Base-by-base conservation (phyloP, 306 rosid genomes). In the Trifolium repens region DNA sequence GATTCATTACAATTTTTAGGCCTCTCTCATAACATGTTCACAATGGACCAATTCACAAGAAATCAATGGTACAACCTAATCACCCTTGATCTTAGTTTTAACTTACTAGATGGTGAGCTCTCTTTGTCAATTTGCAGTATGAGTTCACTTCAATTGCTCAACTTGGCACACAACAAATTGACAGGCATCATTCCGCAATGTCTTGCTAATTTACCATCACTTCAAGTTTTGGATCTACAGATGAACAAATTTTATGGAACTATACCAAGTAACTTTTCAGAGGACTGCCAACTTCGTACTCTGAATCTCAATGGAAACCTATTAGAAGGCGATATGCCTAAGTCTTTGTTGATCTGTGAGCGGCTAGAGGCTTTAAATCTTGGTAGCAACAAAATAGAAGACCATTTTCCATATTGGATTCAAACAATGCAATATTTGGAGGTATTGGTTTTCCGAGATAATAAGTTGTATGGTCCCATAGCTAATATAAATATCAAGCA, bases 351-450 rank as follows among this genome's bases (percentile, higher is more conserved):
- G 5, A 16, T 58, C 3, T 82, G 89, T 11, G 9, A 0, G 0
- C 0, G 3, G 0, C 10, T 87, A 3, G 44, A 58, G 67, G 26
- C 81, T 69, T 46, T 83, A 2, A 74, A 80, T 69, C 10, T 87
- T 16, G 87, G 88, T 16, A 27, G 69, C 17, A 87, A 85, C 61
- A 22, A 47, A 5, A 17, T 84, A 2, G n/a, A 30, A 7, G 87
- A 79, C 9, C 35, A 50, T 9, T 87, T 80, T 75, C 88, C 84
- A 11, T 0, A 37, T 22, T 82, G 85, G 89, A 69, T 87, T 72
- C 79, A 57, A 2, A 32, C 64, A 5, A 76, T 83, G 3, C 69
- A 78, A 6, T 0, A 37, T 9, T 76, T 87, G n/a, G 32, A 19
- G 14, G 71, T 80, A 62, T 69, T 87, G 42, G 57, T 78, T 61